Base-by-base conservation (phyloP, 805 yeast species). In the Yamadazyma endophytica region DNA sequence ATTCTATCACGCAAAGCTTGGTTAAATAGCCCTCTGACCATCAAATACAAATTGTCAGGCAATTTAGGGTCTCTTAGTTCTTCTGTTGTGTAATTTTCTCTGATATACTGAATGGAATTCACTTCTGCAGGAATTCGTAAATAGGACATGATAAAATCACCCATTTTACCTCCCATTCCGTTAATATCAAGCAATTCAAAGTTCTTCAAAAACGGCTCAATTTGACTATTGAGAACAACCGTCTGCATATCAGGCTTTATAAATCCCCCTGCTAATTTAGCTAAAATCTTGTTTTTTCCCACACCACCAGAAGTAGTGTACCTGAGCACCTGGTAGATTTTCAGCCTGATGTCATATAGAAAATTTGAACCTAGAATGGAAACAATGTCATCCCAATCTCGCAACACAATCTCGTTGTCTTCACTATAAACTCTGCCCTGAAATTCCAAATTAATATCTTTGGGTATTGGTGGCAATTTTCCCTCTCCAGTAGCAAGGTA, bases 241-340 rank as follows among this genome's bases (percentile, higher is more conserved):
- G 97, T 86, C 52, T 92, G 97, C 25, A 79, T 76, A 51, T 86
- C 77, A 0, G 98, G 98, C 47, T 92, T 92, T 29, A 72, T 70
- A 47, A 68, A 79, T 6, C 88, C 94, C 12, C 94, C 86, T 1
- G 95, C 96, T 9, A 92, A 57, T 51, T 92, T 92, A 1, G 96
- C 88, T 9, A 89, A 54, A 2, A 80, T 75, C 52, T 87, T 87
- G 26, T 78, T 83, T 11, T 81, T 63, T 0, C 84, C 82, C 1
- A 92, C 56, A 0, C 98, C 98, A 13, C 94, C 89, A 0, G 97
- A 88, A 0, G 97, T 87, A 0, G 90, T 85, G 50, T 85, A 92
- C 3, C 83, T 82, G 25, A 90, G 58, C 16, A 68, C 70, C 1
- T 62, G 48, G 38, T 59, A 64, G 4, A 92, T 71, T 11, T 58